These are phyloP conservation scores for Boletus semigastroideus DNA, from an alignment of 1,284 basidiomycete genomes.

Conservation along the genomic window DNA sequence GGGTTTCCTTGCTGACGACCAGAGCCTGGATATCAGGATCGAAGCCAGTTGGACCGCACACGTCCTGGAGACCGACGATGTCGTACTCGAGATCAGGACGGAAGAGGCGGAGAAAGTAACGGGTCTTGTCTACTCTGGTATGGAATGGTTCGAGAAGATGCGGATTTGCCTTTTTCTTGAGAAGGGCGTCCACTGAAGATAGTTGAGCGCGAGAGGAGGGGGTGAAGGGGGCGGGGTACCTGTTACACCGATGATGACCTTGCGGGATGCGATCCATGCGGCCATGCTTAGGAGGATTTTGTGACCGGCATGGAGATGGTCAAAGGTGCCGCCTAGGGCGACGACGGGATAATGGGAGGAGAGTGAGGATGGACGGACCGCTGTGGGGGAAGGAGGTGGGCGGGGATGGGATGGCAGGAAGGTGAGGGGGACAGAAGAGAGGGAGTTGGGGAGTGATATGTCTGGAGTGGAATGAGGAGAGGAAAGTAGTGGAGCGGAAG, in stretches of 20 bases:
- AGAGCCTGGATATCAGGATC: slow-evolving; percentile 85
- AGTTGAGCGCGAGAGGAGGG: slow-evolving; percentile 18
- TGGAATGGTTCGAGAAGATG: slow-evolving; percentile 69
- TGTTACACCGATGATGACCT: slow-evolving; percentile 88
- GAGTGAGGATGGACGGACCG: slow-evolving; percentile 9
- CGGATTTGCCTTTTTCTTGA: slow-evolving; percentile 73
- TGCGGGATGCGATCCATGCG: slow-evolving; percentile 74
- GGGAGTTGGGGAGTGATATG: slow-evolving; percentile 21
- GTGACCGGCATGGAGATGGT: slow-evolving; percentile 97
- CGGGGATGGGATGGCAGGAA: slow-evolving; percentile 36
- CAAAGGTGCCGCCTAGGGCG: slow-evolving; percentile 78
- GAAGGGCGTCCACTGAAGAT: slow-evolving; percentile 63
- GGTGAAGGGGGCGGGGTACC: slow-evolving; percentile 44
- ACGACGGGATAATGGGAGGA: slow-evolving; percentile 50
- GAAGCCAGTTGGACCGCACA: slow-evolving; percentile 85
- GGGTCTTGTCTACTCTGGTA: slow-evolving; percentile 54
- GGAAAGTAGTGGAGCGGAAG: neutral
- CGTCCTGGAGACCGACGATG: slow-evolving; percentile 74
- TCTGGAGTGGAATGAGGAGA: slow-evolving; percentile 8
- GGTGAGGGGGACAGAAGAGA: slow-evolving; percentile 22
- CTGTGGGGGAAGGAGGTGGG: neutral
- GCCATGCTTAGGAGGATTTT: slow-evolving; percentile 95
- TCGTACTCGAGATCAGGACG: slow-evolving; percentile 62
- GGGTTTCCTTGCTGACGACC: slow-evolving; percentile 85
- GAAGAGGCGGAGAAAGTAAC: slow-evolving; percentile 67